phyloP scores from a whole-genome alignment of 2,329 filamentous ascomycete genomes.

The Calonectria pteridis region DNA sequence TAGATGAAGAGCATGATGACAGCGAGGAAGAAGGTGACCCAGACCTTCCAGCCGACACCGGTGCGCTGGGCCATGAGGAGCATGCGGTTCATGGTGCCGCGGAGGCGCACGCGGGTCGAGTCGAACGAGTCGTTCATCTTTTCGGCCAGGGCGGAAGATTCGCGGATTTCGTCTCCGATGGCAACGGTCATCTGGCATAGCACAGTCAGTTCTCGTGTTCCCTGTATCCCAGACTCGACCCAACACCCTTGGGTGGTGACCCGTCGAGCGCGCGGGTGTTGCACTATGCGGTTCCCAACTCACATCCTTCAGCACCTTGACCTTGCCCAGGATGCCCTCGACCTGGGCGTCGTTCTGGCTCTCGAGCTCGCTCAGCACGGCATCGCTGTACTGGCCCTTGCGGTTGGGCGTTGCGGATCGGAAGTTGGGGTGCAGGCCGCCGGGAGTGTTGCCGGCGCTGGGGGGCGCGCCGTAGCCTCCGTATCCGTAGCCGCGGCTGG shows the following conservation, averaged over 20 bases:
- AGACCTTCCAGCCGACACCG: slow-evolving; percentile 95
- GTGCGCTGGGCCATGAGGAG: slow-evolving; percentile 93
- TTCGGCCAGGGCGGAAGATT: slow-evolving; percentile 87
- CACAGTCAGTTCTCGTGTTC: slow-evolving; percentile 23
- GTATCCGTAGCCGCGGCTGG: slow-evolving; percentile 65
- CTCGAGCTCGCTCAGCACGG: slow-evolving; percentile 92
- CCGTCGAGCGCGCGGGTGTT: not conserved
- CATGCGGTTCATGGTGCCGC: slow-evolving; percentile 98
- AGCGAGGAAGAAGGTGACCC: slow-evolving; percentile 88
- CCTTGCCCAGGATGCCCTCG: slow-evolving; percentile 91
- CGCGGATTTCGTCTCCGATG: slow-evolving; percentile 95
- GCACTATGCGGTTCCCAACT: slow-evolving; percentile 50
- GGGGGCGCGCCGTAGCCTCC: slow-evolving; percentile 45
- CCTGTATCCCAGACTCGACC: not conserved
- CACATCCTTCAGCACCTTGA: slow-evolving; percentile 89
- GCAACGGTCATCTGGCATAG: slow-evolving; percentile 81
- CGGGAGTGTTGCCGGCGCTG: slow-evolving; percentile 47
- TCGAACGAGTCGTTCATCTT: slow-evolving; percentile 98
- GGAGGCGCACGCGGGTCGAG: slow-evolving; percentile 81
- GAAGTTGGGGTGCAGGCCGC: slow-evolving; percentile 55
- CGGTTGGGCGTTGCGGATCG: slow-evolving; percentile 78
- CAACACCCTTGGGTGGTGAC: not conserved
- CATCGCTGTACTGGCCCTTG: slow-evolving; percentile 92
- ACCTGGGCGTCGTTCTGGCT: slow-evolving; percentile 94
- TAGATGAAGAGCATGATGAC: slow-evolving; percentile 89